Conservation (phyloP, 352 stramenopile species). For the Globisporangium barbulae region DNA sequence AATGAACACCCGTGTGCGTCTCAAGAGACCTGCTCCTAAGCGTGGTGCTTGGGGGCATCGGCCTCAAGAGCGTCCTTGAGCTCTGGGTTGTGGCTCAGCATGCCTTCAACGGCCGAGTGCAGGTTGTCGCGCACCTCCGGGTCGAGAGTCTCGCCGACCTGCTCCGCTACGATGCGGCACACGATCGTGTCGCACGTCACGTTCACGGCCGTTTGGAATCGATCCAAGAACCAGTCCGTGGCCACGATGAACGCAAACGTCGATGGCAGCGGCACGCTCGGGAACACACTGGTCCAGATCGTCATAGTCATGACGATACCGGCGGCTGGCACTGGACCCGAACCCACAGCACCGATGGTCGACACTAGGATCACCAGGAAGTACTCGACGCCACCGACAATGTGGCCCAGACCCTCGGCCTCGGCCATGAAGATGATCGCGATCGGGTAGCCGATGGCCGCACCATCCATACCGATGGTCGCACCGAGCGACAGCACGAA, state of each 20-base stretch:
- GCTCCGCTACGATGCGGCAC: slow-evolving; percentile 48
- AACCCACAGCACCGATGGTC: slow-evolving; percentile 22
- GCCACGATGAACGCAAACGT: slow-evolving; percentile 56
- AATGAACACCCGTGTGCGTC: too few species aligned
- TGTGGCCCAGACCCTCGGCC: slow-evolving; percentile 16
- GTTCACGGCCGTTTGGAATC: slow-evolving; percentile 52
- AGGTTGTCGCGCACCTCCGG: not conserved
- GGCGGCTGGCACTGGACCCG: slow-evolving; percentile 21
- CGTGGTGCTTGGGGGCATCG: too few species aligned
- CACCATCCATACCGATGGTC: slow-evolving; percentile 40
- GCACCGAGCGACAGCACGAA: slow-evolving; percentile 63
- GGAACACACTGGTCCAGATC: slow-evolving; percentile 28
- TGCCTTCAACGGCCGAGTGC: not conserved
- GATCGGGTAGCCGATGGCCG: slow-evolving; percentile 27
- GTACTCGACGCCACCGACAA: slow-evolving; percentile 19
- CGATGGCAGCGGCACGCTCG: slow-evolving; percentile 28
- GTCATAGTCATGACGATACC: slow-evolving; percentile 27
- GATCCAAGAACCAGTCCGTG: slow-evolving; percentile 61
- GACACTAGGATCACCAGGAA: slow-evolving; percentile 26
- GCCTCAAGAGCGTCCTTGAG: slow-evolving; percentile 11
- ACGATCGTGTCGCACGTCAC: slow-evolving; percentile 60
- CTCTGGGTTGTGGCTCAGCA: slow-evolving; percentile 12
- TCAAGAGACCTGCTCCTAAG: too few species aligned
- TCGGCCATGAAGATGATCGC: slow-evolving; percentile 38
- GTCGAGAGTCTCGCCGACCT: slow-evolving; percentile 9